phyloP scores from a whole-genome alignment of 306 rosid genomes.

The Lupinus albus region DNA sequence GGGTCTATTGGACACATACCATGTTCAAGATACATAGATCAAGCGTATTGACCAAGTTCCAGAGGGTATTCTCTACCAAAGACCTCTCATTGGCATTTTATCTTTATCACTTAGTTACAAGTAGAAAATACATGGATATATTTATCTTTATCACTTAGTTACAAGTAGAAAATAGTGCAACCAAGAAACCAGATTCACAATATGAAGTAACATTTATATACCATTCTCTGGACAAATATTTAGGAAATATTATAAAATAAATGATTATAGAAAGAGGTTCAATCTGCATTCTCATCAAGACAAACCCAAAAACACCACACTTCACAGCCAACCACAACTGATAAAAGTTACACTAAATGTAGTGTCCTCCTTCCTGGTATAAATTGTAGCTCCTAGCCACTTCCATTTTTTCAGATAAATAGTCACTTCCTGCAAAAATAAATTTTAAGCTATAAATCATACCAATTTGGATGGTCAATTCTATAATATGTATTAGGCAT shows the following conservation, averaged over 20 bases:
- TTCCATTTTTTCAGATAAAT: constrained; percentile 73
- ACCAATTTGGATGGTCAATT: constrained; percentile 18
- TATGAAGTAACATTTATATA: constrained; percentile 33
- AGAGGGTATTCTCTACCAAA: background rate
- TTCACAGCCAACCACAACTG: constrained; percentile 33
- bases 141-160: background rate
- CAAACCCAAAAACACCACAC: background rate
- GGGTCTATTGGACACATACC: background rate
- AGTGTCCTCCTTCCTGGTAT: constrained; percentile 66
- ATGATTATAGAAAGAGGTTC: background rate
- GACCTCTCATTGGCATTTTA: too few species aligned
- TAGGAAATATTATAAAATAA: constrained; percentile 4
- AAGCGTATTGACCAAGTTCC: background rate
- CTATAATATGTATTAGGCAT: background rate
- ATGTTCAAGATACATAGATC: background rate
- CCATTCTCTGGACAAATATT: constrained; percentile 38
- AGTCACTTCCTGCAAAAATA: constrained; percentile 61
- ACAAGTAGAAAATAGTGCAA: background rate
- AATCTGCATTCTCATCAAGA: constrained; percentile 27
- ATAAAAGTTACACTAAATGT: constrained; percentile 39
- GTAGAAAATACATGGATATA: background rate
- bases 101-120: background rate
- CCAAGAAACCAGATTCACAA: constrained; percentile 31
- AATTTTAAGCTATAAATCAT: constrained; percentile 4
- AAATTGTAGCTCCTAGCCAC: constrained; percentile 55